Base-by-base conservation (phyloP, 129 eudicot genomes). In the Ambrosia trifida region DNA sequence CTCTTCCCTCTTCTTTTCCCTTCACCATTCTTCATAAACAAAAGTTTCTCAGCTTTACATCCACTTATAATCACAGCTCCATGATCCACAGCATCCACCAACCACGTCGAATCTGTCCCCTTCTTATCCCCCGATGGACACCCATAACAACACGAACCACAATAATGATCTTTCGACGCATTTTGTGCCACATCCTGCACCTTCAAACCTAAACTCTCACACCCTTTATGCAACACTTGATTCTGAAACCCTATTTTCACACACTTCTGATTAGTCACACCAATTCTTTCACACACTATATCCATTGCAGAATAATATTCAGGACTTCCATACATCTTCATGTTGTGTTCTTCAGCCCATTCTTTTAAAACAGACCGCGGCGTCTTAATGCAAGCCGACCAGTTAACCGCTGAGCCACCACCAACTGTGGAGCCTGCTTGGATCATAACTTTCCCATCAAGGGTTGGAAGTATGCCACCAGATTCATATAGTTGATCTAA, bases 401-500 rank as follows among this genome's bases (percentile, higher is more conserved):
- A 93, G 50, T 93, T 93, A 36, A 93, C 86, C 1, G 96, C 95
- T 1, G 98, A 85, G 41, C 98, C 98, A 18, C 98, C 98, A 3
- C 98, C 98, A 8, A 93, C 96, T 0, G 91, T 83, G 17, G 96
- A 81, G 33, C 96, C 98, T 0, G 98, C 98, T 4, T 83, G 80
- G 73, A 93, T 64, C 81, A 80, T 78, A 18, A 79, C 53, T 57
- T 83, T 81, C 66, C 95, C 98, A 54, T 93, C 91, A 10, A 90
- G 80, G 7, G 95, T 87, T 14, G 95, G 46, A 24, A 89, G 72
- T 50, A 85, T 50, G 10, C 98, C 98, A 10, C 95, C 95, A 3
- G 80, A 62, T 70, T 93, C 95, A 18, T 86, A 85, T 1, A 93
- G 76, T 76, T 89, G 87, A 32, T 75, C 75, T 76, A 81, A 62